These are phyloP conservation scores for Cyclotella atomus DNA, from an alignment of 108 stramenopile species.

Conservation along the genomic window DNA sequence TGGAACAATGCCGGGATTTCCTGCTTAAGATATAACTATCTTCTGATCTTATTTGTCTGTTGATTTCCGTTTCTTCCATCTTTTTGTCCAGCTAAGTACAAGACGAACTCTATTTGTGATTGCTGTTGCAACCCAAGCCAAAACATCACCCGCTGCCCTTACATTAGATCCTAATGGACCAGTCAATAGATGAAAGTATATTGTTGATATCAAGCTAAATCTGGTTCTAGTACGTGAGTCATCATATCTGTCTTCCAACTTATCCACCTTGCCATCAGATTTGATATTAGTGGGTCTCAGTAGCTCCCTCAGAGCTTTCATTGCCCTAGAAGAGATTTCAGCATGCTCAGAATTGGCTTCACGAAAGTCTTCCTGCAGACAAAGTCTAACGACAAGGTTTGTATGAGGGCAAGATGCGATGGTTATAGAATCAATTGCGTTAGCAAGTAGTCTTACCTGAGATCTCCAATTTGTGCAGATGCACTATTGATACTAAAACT, in stretches of 20 bases:
- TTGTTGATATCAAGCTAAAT: slow-evolving; percentile 18
- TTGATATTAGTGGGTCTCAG: neutral
- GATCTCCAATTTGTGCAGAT: slow-evolving; percentile 32
- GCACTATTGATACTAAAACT: slow-evolving; percentile 32
- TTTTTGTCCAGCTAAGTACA: neutral
- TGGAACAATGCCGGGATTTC: slow-evolving; percentile 53
- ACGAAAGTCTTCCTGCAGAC: slow-evolving; percentile 19
- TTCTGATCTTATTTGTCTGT: neutral
- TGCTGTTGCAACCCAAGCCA: slow-evolving; percentile 14
- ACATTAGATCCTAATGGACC: slow-evolving; percentile 28
- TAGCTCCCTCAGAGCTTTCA: neutral
- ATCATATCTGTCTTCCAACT: neutral
- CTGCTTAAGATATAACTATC: neutral
- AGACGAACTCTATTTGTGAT: neutral
- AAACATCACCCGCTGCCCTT: slow-evolving; percentile 3
- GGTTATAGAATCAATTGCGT: no score
- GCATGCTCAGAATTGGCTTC: slow-evolving; percentile 11
- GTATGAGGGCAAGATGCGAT: no score
- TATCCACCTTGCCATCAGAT: neutral
- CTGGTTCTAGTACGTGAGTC: neutral
- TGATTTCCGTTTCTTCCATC: neutral
- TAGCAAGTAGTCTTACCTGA: slow-evolving; percentile 13
- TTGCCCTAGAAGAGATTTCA: slow-evolving; percentile 28
- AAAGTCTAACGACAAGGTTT: neutral
- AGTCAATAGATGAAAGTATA: slow-evolving; percentile 43